Evolutionary conservation across 371 early-diverging fungal genomes (phyloP).

Genomic region (Gilbertella persicaria): DNA sequence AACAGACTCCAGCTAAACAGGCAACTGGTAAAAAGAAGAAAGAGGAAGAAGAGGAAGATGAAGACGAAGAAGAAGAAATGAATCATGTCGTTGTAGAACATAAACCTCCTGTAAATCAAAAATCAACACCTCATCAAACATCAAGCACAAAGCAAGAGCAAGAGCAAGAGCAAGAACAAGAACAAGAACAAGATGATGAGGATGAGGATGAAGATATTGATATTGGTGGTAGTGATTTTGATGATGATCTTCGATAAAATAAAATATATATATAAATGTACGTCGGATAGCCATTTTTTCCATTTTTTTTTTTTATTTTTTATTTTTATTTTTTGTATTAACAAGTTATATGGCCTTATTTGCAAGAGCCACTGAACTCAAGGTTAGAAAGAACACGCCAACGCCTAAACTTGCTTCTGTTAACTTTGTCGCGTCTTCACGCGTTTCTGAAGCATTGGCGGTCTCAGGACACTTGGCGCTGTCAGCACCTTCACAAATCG

Average conservation of each 20-base stretch:
- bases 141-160: conserved; percentile 1
- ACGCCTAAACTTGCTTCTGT: conserved; percentile 40
- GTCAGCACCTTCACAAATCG: conserved; percentile 59
- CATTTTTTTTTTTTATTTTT: not conserved
- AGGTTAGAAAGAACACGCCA: conserved; percentile 16
- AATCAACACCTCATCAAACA: not conserved
- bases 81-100: conserved; percentile 24
- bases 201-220: conserved; percentile 67
- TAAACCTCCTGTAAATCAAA: conserved; percentile 1
- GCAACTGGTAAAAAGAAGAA: conserved; percentile 2
- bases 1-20: not conserved
- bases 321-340: conserved; percentile 4
- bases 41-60: conserved; percentile 6
- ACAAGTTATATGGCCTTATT: conserved; percentile 41
- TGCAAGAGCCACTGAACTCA: conserved; percentile 35
- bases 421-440: conserved; percentile 48
- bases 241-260: conserved; percentile 53
- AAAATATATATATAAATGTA: not conserved
- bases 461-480: conserved; percentile 51
- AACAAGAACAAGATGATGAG: conserved; percentile 20
- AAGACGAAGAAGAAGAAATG: conserved; percentile 17
- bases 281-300: not conserved
- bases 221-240: conserved; percentile 66
- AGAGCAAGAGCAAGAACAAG: not conserved
- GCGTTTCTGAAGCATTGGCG: conserved; percentile 41